Evolutionary conservation across 192 early-diverging fungal species (phyloP), one percentile per base, ranked within the genome.

Genomic region (Backusella luteola): DNA sequence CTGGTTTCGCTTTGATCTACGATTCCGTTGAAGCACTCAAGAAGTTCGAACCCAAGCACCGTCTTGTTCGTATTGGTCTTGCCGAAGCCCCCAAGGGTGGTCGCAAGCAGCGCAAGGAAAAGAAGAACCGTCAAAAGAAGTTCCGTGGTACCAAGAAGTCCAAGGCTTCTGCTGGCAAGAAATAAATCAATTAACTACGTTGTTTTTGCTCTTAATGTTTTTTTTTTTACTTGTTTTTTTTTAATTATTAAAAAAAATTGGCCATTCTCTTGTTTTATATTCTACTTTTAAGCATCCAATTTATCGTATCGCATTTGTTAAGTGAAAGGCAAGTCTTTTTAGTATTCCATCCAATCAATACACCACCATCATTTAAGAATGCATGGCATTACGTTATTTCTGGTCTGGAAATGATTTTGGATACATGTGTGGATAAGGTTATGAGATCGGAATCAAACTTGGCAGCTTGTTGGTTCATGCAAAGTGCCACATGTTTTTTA

Each of bases 21-120:
- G 96, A 98, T 86, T 89, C 90, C 77, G 83, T 97, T 80, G 96
- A 97, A 73, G 86, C 94, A 71, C 91, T 92, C 82, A 97, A 96
- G 94, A 98, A 97, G 92, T 95, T 98, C 83, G 97, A 99, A 90
- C 97, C 97, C 84, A 99, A 98, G 91, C 94, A 94, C 93, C 91
- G 97, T 80, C 91, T 97, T 73, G 89, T 92, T 70, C 88, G 97
- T 88, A 75, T 79, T 74, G 87, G 87, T 76, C 84, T 94, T 75
- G 90, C 85, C 77, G 92, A 89, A 81, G 79, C 85, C 79, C 80
- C 85, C 81, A 92, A 90, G 84, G 89, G 88, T 74, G 91, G 95
- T 69, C 94, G 94, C 87, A 99, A 98, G 91, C 98, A 99, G 89
- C 93, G 96, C 84, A 99, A 97, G 95, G 96, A 99, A 86, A 91